These are phyloP conservation scores for Parascedosporium putredinis DNA, from an alignment of 2,329 filamentous ascomycete genomes.

Conservation along the genomic window DNA sequence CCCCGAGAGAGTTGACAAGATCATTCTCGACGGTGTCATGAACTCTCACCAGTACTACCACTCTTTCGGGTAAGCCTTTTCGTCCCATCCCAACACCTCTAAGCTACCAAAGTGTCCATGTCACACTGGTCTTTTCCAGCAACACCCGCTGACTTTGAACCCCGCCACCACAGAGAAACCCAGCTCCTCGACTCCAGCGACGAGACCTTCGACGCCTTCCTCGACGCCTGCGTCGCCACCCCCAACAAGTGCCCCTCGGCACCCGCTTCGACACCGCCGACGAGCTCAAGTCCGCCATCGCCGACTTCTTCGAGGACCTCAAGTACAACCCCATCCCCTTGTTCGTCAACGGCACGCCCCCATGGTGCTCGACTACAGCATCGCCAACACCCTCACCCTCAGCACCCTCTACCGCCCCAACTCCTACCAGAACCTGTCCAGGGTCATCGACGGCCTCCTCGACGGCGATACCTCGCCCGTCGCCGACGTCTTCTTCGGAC, in stretches of 20 bases:
- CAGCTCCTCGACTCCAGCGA: slow-evolving; percentile 40
- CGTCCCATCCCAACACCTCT: no score
- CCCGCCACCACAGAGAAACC: neutral
- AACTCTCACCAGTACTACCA: slow-evolving; percentile 22
- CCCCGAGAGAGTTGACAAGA: slow-evolving; percentile 26
- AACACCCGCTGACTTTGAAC: no score
- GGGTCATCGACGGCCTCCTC: slow-evolving; percentile 32
- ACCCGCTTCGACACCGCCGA: slow-evolving; percentile 22
- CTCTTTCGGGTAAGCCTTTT: neutral
- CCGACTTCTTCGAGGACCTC: slow-evolving; percentile 28
- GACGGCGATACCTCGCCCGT: slow-evolving; percentile 32
- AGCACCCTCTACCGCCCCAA: slow-evolving; percentile 34
- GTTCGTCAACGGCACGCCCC: slow-evolving; percentile 30
- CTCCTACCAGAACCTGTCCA: slow-evolving; percentile 30
- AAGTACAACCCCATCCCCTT: slow-evolving; percentile 33
- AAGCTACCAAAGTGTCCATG: no score
- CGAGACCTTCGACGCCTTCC: slow-evolving; percentile 41
- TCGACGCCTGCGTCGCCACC: slow-evolving; percentile 39
- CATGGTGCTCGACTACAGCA: slow-evolving; percentile 38
- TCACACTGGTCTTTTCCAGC: no score
- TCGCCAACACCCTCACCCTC: slow-evolving; percentile 31
- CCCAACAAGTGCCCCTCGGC: slow-evolving; percentile 33
- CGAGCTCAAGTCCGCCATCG: slow-evolving; percentile 28
- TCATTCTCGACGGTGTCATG: slow-evolving; percentile 27
- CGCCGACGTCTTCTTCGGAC: slow-evolving; percentile 21